These are phyloP conservation scores for Leishmania guyanensis DNA, from an alignment of 208 protist species.

Conservation along the genomic window DNA sequence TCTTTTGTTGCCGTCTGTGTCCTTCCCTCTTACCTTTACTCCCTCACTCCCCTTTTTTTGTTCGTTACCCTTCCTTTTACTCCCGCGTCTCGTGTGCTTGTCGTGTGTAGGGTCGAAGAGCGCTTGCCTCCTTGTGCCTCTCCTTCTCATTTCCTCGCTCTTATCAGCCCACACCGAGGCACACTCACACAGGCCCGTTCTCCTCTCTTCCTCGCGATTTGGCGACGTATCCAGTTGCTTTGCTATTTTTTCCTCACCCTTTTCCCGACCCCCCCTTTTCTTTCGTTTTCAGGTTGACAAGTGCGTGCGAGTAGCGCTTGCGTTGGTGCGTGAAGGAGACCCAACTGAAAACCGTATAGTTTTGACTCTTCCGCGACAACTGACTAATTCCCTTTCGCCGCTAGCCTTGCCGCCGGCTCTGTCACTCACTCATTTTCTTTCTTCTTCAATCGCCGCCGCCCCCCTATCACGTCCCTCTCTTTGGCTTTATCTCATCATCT, in stretches of 20 bases:
- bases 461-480: background rate
- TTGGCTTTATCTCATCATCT: background rate
- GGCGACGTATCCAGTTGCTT: background rate
- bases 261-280: background rate
- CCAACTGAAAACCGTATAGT: background rate
- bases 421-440: background rate
- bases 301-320: background rate
- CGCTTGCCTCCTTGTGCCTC: background rate
- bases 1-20: slow-evolving; percentile 3
- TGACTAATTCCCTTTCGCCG: background rate
- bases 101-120: background rate
- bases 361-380: background rate
- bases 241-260: background rate
- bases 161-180: background rate
- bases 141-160: background rate
- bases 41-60: background rate
- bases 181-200: background rate
- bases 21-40: background rate
- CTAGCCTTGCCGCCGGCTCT: background rate
- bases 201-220: background rate
- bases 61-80: background rate
- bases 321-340: background rate
- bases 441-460: background rate
- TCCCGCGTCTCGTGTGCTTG: background rate
- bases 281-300: background rate